Evolutionary conservation across 1,284 basidiomycete genomes (phyloP), one percentile per base, ranked within the genome.

Genomic region (Calocybe gambosa): DNA sequence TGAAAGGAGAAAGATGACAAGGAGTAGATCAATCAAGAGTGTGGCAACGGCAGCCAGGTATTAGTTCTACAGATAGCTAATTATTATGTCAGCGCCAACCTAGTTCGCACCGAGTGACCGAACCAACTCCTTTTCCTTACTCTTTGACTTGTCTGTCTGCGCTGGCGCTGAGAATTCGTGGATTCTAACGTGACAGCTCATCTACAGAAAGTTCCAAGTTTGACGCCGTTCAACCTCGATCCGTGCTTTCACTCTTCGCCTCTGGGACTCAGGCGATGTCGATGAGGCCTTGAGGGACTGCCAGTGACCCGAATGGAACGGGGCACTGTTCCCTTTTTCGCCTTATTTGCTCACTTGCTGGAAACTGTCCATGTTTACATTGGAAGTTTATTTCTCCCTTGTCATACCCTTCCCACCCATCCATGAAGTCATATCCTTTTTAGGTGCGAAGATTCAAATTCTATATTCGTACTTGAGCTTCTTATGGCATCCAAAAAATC

Each of bases 1-100:
- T 49, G n/a, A 38, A 54, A 54, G 50, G 53, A 49, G 53, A 48
- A 54, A 52, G 50, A 52, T 52, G 18, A 23, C 31, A 25, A 39
- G 39, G 34, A 41, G 38, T 26, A 34, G 12, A 39, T 18, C 29
- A 38, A 23, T 21, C 25, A 34, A 12, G 34, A 5, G n/a, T 25
- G 13, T 18, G 15, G 33, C 23, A 20, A 16, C 13, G 12, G 29
- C 13, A 13, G 13, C 7, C 6, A 34, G 31, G 8, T 12, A 12
- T 29, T 29, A 20, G 28, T 47, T 39, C 15, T 45, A 39, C 42
- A 45, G 33, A 21, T 31, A 31, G 21, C 7, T 7, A 31, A 15
- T 18, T 25, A 41, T 41, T 41, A 41, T 10, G 29, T 36, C 39
- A 38, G 31, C 33, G 18, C 25, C 39, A 26, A 2, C 31, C 3